Conservation (phyloP, 2,329 filamentous ascomycete species). For the Claviceps spartinae region DNA sequence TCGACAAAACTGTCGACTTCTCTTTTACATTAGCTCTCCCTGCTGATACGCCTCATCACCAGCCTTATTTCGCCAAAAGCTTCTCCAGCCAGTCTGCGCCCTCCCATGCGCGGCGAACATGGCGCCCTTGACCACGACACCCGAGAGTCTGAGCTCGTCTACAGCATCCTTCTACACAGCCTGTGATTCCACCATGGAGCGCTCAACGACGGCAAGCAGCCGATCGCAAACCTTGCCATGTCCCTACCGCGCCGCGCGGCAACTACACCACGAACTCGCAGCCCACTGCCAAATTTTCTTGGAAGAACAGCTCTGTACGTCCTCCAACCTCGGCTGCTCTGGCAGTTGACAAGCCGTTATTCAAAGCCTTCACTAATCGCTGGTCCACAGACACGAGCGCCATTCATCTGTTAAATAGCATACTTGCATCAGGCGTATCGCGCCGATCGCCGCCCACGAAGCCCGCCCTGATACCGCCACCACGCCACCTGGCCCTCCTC, state of each 20-base stretch:
- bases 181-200: slow-evolving; percentile 13
- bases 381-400: slow-evolving; percentile 24
- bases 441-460: slow-evolving; percentile 14
- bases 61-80: too few species aligned
- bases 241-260: slow-evolving; percentile 38
- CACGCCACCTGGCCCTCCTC: slow-evolving; percentile 63
- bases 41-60: too few species aligned
- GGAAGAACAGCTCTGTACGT: slow-evolving; percentile 58
- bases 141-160: slow-evolving; percentile 16
- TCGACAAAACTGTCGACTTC: too few species aligned
- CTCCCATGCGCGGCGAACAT: neutral
- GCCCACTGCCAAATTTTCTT: slow-evolving; percentile 58
- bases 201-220: slow-evolving; percentile 24
- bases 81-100: neutral
- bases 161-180: slow-evolving; percentile 24
- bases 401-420: slow-evolving; percentile 48
- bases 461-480: slow-evolving; percentile 51
- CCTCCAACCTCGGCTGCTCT: slow-evolving; percentile 6
- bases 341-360: neutral
- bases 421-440: slow-evolving; percentile 41
- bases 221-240: slow-evolving; percentile 16
- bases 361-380: too few species aligned
- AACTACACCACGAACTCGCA: slow-evolving; percentile 49
- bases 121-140: slow-evolving; percentile 6
- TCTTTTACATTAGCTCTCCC: too few species aligned